Base-by-base conservation (phyloP, 371 early-diverging fungal genomes). In the Mortierella sp. region DNA sequence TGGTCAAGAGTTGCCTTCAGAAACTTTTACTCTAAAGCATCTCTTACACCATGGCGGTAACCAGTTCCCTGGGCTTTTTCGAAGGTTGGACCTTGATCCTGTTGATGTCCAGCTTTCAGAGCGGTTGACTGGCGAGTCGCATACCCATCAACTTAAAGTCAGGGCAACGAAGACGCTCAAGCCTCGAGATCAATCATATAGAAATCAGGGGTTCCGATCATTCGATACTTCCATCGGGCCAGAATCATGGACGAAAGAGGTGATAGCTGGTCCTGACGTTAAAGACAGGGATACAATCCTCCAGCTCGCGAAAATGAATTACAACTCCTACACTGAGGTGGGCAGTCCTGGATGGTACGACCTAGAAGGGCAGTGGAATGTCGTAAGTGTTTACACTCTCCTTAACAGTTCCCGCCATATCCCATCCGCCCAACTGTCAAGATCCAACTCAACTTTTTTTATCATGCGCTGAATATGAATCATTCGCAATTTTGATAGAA, bases 51-150 rank as follows among this genome's bases (percentile, higher is more conserved):
- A 67, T 64, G 80, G 80, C 2, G 80, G 74, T 19, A 26, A 3
- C 10, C 85, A 83, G 19, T 84, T 76, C 69, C 85, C 87, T 8
- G 45, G 68, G 6, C 84, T 89, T 34, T 89, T 89, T 68, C 69
- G 86, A 58, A 70, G 75, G 61, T 64, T 78, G 66, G 85, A 88
- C 29, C 26, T 86, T 13, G 26, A 9, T 1, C 37, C 22, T 1
- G 29, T 13, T 23, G 76, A 67, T 62, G 35, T 66, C 10, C 23
- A 3, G 17, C 56, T 66, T 9, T 66, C 69, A 34, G 78, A 70
- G 23, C 32, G 64, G 29, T 22, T 61, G 31, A 51, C 64, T 3
- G 82, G 82, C 0, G 23, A 74, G 26, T 72, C 83, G 9, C 67
- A 68, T 22, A 61, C 61, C 4, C 66, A 66, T 19, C 54, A 45